Conservation (phyloP, 2,329 filamentous ascomycete species). For the Neonectria magnoliae region DNA sequence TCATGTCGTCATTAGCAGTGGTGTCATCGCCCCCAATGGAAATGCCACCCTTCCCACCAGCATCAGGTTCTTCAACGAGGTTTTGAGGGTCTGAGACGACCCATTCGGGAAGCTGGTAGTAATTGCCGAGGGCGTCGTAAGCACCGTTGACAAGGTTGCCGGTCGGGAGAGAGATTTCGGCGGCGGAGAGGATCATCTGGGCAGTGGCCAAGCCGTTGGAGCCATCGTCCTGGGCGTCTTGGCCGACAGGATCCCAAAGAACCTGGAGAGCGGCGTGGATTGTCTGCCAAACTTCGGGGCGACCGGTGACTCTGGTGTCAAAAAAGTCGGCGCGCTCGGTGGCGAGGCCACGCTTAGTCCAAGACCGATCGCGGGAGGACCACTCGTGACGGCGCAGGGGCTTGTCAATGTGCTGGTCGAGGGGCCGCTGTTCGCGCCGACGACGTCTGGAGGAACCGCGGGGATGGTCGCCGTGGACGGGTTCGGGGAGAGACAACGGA, state of each 20-base stretch:
- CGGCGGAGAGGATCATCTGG: constrained; percentile 82
- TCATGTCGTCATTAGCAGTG: constrained; percentile 54
- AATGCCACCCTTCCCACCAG: constrained; percentile 44
- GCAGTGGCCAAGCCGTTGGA: constrained; percentile 69
- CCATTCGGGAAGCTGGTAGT: constrained; percentile 75
- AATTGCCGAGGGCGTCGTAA: constrained; percentile 76
- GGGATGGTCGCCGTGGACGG: constrained; percentile 36
- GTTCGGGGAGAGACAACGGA: constrained; percentile 46
- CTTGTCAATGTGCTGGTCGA: constrained; percentile 75
- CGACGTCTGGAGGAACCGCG: constrained; percentile 44
- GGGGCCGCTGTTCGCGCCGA: constrained; percentile 53
- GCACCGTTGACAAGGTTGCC: constrained; percentile 77
- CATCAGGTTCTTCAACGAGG: constrained; percentile 52
- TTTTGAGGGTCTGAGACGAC: constrained; percentile 74
- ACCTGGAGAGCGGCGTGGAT: constrained; percentile 74
- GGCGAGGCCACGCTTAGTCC: constrained; percentile 76
- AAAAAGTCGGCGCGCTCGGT: constrained; percentile 86
- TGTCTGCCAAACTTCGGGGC: constrained; percentile 82
- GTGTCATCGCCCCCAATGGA: constrained; percentile 52
- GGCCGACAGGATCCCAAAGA: constrained; percentile 66
- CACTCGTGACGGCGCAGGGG: constrained; percentile 74
- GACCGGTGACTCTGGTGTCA: constrained; percentile 85
- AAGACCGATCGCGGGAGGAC: constrained; percentile 69
- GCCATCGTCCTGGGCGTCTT: constrained; percentile 50
- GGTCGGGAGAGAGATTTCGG: constrained; percentile 78